phyloP scores from a whole-genome alignment of 352 stramenopile species.

The Phytophthora europaea region DNA sequence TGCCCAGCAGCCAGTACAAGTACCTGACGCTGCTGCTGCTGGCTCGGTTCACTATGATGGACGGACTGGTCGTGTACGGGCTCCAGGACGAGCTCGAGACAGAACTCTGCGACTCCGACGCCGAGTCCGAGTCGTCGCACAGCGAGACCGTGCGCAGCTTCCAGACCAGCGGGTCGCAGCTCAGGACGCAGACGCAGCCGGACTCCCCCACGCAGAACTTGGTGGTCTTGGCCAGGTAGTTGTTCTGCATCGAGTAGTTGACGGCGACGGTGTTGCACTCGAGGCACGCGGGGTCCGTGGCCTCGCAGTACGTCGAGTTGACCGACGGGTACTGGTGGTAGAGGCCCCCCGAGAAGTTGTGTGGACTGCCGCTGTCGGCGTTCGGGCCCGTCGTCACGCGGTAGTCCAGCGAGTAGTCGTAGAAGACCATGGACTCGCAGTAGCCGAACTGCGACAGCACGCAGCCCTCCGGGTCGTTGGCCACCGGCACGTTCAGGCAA shows the following conservation, averaged over 20 bases:
- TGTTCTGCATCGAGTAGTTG: conserved; percentile 49
- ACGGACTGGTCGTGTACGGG: conserved; percentile 28
- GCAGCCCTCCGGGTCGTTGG: conserved; percentile 50
- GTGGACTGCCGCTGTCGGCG: conserved; percentile 48
- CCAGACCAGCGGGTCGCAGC: conserved; percentile 51
- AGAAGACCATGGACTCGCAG: conserved; percentile 60
- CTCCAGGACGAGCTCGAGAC: conserved; percentile 21
- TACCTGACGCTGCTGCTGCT: conserved; percentile 17
- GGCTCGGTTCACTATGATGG: conserved; percentile 24
- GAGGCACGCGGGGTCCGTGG: conserved; percentile 51
- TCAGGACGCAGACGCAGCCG: conserved; percentile 64
- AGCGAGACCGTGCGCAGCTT: conserved; percentile 19
- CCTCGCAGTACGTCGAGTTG: conserved; percentile 65
- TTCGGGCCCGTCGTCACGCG: conserved; percentile 40
- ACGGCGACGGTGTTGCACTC: conserved; percentile 50
- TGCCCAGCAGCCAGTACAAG: conserved; percentile 30
- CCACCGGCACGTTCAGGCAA: conserved; percentile 59
- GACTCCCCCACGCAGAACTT: conserved; percentile 56
- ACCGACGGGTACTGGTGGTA: conserved; percentile 57
- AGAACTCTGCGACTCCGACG: background rate
- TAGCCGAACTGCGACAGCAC: conserved; percentile 52
- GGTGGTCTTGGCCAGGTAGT: conserved; percentile 53
- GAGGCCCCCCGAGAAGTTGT: conserved; percentile 50
- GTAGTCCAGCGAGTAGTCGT: conserved; percentile 52
- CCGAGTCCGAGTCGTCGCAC: conserved; percentile 31